A percentile compares a stretch with the other conserved stretches of the same genome.
Evolutionary conservation across 495 filamentous ascomycete species (phyloP).

Genomic region (Penicillium soppii): DNA sequence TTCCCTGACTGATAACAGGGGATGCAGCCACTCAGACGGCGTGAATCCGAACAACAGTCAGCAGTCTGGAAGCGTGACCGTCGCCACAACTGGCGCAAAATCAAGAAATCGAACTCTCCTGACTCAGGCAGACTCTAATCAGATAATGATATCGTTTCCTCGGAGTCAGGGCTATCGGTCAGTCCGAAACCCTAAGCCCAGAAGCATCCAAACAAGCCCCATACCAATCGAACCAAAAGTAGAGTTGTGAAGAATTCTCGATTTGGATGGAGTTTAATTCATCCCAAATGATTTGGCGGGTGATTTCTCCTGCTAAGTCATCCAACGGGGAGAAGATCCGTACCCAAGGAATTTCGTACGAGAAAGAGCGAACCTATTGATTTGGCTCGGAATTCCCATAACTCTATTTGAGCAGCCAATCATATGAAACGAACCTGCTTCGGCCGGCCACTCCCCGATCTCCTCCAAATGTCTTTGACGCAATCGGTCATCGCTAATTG

Average conservation of each 20-base stretch:
- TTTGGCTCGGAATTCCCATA: neutral
- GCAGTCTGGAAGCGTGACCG: neutral
- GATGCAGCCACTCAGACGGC: too few species aligned
- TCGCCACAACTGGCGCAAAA: neutral
- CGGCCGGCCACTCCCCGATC: neutral
- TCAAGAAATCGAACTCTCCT: neutral
- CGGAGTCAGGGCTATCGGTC: neutral
- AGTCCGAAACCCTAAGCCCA: neutral
- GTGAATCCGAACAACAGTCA: too few species aligned
- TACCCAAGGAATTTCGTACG: too few species aligned
- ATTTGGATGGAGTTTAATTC: neutral
- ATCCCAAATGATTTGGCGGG: neutral
- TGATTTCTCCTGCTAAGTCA: neutral
- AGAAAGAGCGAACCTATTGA: neutral
- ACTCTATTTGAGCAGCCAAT: neutral
- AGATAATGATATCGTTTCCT: neutral
- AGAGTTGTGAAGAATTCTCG: neutral
- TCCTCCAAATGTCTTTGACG: slow-evolving; percentile 26
- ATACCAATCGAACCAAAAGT: neutral
- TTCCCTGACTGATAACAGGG: too few species aligned
- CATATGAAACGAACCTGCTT: neutral
- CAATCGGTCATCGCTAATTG: slow-evolving; percentile 16
- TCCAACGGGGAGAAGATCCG: too few species aligned
- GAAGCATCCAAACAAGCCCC: neutral
- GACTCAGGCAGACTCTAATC: neutral